Evolutionary conservation across 306 rosid genomes (phyloP), one percentile per base, ranked within the genome.

Genomic region (Styphnolobium japonicum): DNA sequence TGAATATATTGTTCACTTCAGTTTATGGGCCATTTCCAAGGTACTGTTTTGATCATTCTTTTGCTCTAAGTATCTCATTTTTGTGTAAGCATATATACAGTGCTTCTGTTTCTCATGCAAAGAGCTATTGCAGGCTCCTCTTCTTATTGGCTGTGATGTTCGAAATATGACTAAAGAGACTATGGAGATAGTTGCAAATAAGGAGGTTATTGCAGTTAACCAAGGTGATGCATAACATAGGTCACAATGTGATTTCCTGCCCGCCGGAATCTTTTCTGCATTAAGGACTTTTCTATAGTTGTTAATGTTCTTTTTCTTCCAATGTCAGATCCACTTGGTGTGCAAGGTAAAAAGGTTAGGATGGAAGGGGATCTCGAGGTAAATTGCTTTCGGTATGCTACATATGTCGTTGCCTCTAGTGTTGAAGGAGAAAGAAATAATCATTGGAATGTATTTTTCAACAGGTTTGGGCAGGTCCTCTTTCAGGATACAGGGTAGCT

Each of bases 1-100:
- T 67, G 95, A 88, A 68, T 88, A 88, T 81, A 73, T 86, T 53
- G 91, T 88, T 39, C 95, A 90, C 86, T 90, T 90, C 36, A 90
- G 92, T 84, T 25, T 90, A 51, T 88, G 92, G 95, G 91, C 92
- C 29, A 84, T 90, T 74, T 90, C 95, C 66, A 90, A 90, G 92
- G 95, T 88, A 70, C 66, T 23, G 7, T n/a, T 27, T 34, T 65
- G 39, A 19, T 31, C 23, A 53, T 27, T 29, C 33, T 43, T 53
- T 45, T 22, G 9, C 46, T 22, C 58, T 52, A 25, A 63, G 18
- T 74, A n/a, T 37, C 55, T 37, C 10, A n/a, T 45, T 81, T 43
- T 14, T 23, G 21, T 14, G 45, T 9, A 19, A 6, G 34, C 14
- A 34, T 25, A 49, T 2, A 34, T 25, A 49, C n/a, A n/a, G n/a